phyloP scores from a whole-genome alignment of 805 yeast genomes.

The Dipodascopsis tothii region DNA sequence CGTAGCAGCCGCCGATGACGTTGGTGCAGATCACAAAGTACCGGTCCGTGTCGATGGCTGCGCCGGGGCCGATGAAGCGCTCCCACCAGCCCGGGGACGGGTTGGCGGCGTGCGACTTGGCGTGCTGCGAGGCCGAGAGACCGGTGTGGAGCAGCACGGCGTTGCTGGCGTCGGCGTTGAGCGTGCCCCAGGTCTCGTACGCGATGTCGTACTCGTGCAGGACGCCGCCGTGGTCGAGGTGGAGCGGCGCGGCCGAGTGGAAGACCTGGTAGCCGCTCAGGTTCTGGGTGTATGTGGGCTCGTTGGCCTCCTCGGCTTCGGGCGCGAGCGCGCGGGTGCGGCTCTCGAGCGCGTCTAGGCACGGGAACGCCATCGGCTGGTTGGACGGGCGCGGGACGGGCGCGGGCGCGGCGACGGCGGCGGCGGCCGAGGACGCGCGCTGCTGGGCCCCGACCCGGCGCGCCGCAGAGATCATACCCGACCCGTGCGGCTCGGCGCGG shows the following conservation, averaged over 20 bases:
- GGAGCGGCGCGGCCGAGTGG: slow-evolving; percentile 50
- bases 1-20: slow-evolving; percentile 90
- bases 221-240: slow-evolving; percentile 74
- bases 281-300: slow-evolving; percentile 71
- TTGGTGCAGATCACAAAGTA: slow-evolving; percentile 83
- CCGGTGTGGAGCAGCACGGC: slow-evolving; percentile 84
- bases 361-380: slow-evolving; percentile 72
- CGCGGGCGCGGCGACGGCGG: neutral
- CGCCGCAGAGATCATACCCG: neutral
- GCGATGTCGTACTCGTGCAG: slow-evolving; percentile 75
- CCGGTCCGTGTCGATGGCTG: slow-evolving; percentile 68
- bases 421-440: slow-evolving; percentile 7
- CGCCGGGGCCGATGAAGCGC: slow-evolving; percentile 76
- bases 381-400: slow-evolving; percentile 38
- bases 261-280: slow-evolving; percentile 58
- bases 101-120: slow-evolving; percentile 68
- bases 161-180: slow-evolving; percentile 57
- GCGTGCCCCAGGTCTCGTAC: slow-evolving; percentile 83
- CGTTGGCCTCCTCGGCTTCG: slow-evolving; percentile 49
- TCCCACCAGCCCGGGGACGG: slow-evolving; percentile 92
- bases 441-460: neutral
- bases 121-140: slow-evolving; percentile 87
- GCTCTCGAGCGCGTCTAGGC: slow-evolving; percentile 67
- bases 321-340: slow-evolving; percentile 41
- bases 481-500: slow-evolving; percentile 3